phyloP scores from a whole-genome alignment of 805 yeast species.

The Hanseniaspora hatyaiensis region DNA sequence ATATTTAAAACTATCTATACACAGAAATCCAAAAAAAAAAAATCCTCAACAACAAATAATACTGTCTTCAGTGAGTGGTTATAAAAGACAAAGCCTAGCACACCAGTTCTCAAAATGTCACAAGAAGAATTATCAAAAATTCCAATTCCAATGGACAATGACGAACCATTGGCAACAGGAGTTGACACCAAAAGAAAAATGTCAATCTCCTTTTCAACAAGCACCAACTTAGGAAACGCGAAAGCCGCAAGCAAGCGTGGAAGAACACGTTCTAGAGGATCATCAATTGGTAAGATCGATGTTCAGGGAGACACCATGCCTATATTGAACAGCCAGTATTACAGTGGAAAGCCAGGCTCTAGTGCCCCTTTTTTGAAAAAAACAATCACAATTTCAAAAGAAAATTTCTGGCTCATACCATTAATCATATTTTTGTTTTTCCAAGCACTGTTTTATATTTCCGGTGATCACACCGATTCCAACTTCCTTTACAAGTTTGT shows the following conservation, averaged over 20 bases:
- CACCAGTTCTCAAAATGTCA: no score
- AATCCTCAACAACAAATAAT: no score
- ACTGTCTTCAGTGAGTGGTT: no score
- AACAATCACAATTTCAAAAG: conserved; percentile 13
- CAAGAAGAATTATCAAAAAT: not conserved
- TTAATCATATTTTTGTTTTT: not conserved
- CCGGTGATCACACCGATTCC: conserved; percentile 45
- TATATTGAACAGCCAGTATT: conserved; percentile 1
- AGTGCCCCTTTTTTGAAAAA: conserved; percentile 10
- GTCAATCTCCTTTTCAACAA: conserved; percentile 9
- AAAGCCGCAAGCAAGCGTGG: not conserved
- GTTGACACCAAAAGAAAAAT: not conserved
- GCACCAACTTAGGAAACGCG: not conserved
- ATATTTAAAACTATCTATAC: no score
- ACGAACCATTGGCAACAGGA: not conserved
- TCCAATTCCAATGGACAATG: not conserved
- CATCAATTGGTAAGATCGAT: conserved; percentile 13
- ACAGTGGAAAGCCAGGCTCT: conserved; percentile 1
- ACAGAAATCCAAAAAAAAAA: no score
- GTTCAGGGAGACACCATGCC: conserved; percentile 14
- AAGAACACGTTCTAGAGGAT: conserved; percentile 15
- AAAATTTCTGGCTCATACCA: conserved; percentile 15
- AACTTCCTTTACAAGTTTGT: conserved; percentile 58
- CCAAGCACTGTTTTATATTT: conserved; percentile 23
- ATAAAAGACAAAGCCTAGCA: no score